phyloP scores from a whole-genome alignment of 805 yeast species.

The Metschnikowia aberdeeniae region DNA sequence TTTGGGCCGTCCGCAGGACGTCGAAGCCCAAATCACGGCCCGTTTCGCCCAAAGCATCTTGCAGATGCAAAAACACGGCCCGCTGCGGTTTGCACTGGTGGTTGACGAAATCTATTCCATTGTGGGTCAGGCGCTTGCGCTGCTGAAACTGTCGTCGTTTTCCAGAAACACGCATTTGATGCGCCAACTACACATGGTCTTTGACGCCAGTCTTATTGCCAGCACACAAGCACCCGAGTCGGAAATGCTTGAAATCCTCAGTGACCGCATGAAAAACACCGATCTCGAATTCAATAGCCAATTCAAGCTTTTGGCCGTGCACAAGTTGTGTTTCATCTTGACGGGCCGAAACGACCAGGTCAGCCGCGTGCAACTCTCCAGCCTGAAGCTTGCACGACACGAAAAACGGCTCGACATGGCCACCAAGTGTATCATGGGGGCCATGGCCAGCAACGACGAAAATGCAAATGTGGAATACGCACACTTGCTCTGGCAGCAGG shows the following conservation, averaged over 20 bases:
- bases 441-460: constrained; percentile 40
- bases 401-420: constrained; percentile 70
- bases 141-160: constrained; percentile 35
- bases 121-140: constrained; percentile 56
- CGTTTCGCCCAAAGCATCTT: constrained; percentile 63
- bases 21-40: constrained; percentile 55
- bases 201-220: constrained; percentile 29
- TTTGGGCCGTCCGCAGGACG: constrained; percentile 36
- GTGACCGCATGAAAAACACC: constrained; percentile 29
- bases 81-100: constrained; percentile 31
- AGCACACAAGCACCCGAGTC: constrained; percentile 12
- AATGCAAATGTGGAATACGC: constrained; percentile 73
- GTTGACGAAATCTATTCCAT: constrained; percentile 50
- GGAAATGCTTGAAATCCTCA: constrained; percentile 21
- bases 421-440: constrained; percentile 60
- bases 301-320: constrained; percentile 55
- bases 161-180: constrained; percentile 34
- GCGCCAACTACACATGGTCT: constrained; percentile 35
- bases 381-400: constrained; percentile 63
- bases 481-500: constrained; percentile 81
- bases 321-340: constrained; percentile 43
- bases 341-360: constrained; percentile 33
- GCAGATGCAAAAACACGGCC: constrained; percentile 35
- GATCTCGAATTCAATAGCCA: constrained; percentile 52
- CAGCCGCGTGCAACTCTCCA: constrained; percentile 49